Base-by-base conservation (phyloP, 768 basidiomycete genomes). In the Tylopilus sp. region DNA sequence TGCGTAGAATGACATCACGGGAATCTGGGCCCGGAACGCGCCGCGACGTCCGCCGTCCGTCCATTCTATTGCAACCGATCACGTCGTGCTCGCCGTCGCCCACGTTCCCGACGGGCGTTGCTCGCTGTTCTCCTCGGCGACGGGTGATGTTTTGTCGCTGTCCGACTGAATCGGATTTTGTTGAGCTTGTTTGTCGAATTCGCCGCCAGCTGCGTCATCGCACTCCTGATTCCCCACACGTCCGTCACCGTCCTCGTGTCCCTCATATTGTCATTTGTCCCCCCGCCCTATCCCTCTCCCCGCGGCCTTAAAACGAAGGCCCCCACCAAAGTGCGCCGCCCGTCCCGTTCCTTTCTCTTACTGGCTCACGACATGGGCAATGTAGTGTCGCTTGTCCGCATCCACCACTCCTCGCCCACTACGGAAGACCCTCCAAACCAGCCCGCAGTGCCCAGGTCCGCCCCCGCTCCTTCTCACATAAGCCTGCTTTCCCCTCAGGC, bases 381-480 rank as follows among this genome's bases (percentile, higher is more conserved):
- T 50, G 55, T 61, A 70, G 69, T 70, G 70, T 70, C 70, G 1
- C 56, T 68, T 3, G 60, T 71, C 37, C 63, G 61, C 30, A 57
- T 69, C 40, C 67, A 69, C 24, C 61, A 65, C 25, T 47, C 55
- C 31, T 50, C 52, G n/a, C 54, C 62, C 34, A 22, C 63, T 6
- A 45, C 52, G 29, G 58, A 64, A 31, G 60, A 61, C 44, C 31
- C 55, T 16, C 30, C 49, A 26, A 26, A 31, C 50, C 54, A 50
- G 1, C 41, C 59, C 45, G 45, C 48, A 24, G 42, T 59, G 11
- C 48, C 58, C 13, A 66, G 62, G 53, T 36, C 52, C 2, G 21
- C 54, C 17, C 34, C 50, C 50, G 68, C 68, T 56, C 73, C 64
- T 62, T 72, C 64, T 28, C 74, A 67, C 58, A 73, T 71, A 55